Percentiles rank a stretch among this genome's conserved stretches.
Evolutionary conservation across 208 protist species (phyloP).

Genomic region (Angomonas ambiguus): DNA sequence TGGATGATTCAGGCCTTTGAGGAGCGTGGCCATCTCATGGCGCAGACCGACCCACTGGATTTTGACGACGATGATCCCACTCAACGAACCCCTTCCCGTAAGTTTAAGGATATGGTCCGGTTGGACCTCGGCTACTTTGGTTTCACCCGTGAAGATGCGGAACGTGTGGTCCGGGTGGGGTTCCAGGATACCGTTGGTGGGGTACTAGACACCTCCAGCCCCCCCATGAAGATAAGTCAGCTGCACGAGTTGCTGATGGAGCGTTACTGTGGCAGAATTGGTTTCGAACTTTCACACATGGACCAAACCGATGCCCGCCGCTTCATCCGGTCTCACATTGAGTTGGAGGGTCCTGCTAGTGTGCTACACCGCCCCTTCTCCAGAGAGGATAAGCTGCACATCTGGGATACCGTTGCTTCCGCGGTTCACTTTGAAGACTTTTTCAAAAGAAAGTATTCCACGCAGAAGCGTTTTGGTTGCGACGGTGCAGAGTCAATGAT

Average conservation of each 20-base stretch:
- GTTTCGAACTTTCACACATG: conserved; percentile 96
- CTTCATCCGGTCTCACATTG: conserved; percentile 91
- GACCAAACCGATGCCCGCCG: conserved; percentile 74
- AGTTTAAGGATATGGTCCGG: conserved; percentile 50
- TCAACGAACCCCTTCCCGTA: conserved; percentile 43
- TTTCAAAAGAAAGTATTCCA: conserved; percentile 92
- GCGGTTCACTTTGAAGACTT: conserved; percentile 95
- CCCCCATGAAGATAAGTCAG: conserved; percentile 71
- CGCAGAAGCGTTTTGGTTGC: conserved; percentile 96
- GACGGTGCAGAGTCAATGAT: conserved; percentile 96
- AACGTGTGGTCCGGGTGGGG: conserved; percentile 73
- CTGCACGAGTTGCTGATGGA: conserved; percentile 74
- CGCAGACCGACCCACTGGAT: conserved; percentile 79
- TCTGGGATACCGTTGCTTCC: conserved; percentile 89
- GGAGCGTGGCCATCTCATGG: conserved; percentile 78
- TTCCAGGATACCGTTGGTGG: conserved; percentile 75
- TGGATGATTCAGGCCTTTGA: conserved; percentile 90
- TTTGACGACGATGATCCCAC: conserved; percentile 51
- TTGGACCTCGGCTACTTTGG: conserved; percentile 83
- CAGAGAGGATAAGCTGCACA: conserved; percentile 78
- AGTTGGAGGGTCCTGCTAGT: conserved; percentile 52
- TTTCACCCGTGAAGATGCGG: conserved; percentile 58
- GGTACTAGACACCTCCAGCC: conserved; percentile 53
- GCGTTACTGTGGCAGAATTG: conserved; percentile 88
- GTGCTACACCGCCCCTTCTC: conserved; percentile 43